Evolutionary conservation across 768 basidiomycete genomes (phyloP).

Genomic region (Tulasnella sp.): DNA sequence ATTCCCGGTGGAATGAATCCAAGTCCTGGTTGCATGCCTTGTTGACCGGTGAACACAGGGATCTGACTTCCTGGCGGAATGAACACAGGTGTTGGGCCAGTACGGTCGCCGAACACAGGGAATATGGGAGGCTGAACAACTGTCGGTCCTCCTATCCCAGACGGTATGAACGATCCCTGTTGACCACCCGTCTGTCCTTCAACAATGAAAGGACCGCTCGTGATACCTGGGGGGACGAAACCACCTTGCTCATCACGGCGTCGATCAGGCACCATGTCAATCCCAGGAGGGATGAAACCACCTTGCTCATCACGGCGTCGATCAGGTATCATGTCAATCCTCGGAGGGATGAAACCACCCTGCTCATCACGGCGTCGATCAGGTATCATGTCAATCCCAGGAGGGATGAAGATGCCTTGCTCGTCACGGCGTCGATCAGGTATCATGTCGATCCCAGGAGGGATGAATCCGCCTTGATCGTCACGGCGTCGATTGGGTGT

Average conservation of each 20-base stretch:
- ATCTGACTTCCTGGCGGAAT: not conserved
- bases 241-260: not conserved
- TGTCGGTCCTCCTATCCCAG: not conserved
- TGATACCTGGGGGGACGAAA: not conserved
- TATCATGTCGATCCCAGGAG: too few species aligned
- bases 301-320: not conserved
- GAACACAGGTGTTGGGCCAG: not conserved
- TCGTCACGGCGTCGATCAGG: too few species aligned
- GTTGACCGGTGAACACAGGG: constrained; percentile 1
- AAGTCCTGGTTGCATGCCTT: too few species aligned
- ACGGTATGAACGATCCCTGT: not conserved
- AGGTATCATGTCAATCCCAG: too few species aligned
- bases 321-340: too few species aligned
- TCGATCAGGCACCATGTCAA: not conserved
- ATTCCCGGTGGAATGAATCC: not conserved
- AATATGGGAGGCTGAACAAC: not conserved
- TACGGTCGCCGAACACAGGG: not conserved
- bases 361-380: too few species aligned
- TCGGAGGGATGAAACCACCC: too few species aligned
- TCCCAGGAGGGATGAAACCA: not conserved
- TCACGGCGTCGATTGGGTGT: too few species aligned
- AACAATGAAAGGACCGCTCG: not conserved
- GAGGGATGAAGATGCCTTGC: too few species aligned
- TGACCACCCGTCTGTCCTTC: not conserved
- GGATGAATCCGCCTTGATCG: too few species aligned